Evolutionary conservation across 768 basidiomycete genomes (phyloP), one percentile per base, ranked within the genome.

Genomic region (Serendipita sp.): DNA sequence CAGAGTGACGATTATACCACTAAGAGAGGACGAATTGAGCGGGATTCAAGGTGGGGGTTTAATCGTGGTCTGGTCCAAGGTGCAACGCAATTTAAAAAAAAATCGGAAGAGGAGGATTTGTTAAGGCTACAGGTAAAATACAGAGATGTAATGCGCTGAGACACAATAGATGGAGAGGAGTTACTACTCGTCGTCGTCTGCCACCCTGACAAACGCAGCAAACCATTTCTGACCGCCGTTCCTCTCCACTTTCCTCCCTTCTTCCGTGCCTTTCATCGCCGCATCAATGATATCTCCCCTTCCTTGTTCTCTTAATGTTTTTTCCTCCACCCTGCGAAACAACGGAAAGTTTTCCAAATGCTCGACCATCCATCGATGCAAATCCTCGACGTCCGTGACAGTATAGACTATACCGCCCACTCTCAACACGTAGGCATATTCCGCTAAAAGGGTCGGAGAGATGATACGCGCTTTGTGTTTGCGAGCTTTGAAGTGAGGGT

Each of bases 401-500:
- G 95, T 98, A 75, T 98, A 99, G 26, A 98, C 79, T 69, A 95
- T 86, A 4, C 96, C 96, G n/a, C 93, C 94, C 0, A 89, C 89
- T 28, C 82, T 81, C 44, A 99, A 81, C 24, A 89, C 87, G 71
- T 90, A 96, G 3, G 96, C 95, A 67, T 99, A 99, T 71, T 99
- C 96, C 26, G 96, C 93, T 20, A 98, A 81, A 31, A 99, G 80
- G n/a, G 95, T 94, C 3, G 92, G 89, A 61, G 94, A 96, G 70
- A 98, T 94, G 71, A 98, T 98, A 70, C 96, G 86, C 1, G 95
- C 95, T 76, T 99, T 99, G 78, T 98, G 95, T 73, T 99, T 99
- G 68, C 94, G 85, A 7, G 82, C 79, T 73, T 99, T 98, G 81
- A 99, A 99, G 72, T 98, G 96, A 0, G 96, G 96, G 73, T 99